Evolutionary conservation across 140 eudicot genomes (phyloP).

Genomic region (Ambrosia hybrid): DNA sequence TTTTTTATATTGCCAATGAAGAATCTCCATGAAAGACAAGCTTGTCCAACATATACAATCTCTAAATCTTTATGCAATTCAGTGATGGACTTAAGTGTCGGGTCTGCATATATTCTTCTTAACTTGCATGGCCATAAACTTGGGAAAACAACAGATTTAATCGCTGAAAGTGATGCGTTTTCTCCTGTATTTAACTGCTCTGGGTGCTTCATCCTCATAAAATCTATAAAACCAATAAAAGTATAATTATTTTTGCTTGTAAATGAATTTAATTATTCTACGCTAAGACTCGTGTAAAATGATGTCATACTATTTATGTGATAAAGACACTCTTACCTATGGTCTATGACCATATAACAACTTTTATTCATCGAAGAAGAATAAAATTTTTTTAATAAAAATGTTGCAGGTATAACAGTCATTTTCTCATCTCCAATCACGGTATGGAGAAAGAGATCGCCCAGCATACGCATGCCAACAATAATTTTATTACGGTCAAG

Average conservation of each 20-base stretch:
- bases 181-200: slow-evolving; percentile 42
- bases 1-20: slow-evolving; percentile 69
- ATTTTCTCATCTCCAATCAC: slow-evolving; percentile 14
- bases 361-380: too few species aligned
- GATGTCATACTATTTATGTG: slow-evolving; percentile 7
- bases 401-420: not conserved
- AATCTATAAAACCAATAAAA: slow-evolving; percentile 42
- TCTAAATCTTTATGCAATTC: slow-evolving; percentile 71
- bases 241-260: not conserved
- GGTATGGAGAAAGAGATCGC: slow-evolving; percentile 17
- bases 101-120: slow-evolving; percentile 64
- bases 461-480: not conserved
- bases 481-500: not conserved
- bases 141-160: slow-evolving; percentile 42
- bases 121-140: slow-evolving; percentile 52
- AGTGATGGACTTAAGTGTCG: slow-evolving; percentile 50
- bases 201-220: slow-evolving; percentile 74
- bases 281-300: not conserved
- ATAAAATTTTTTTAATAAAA: not conserved
- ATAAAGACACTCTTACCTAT: too few species aligned
- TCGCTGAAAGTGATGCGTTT: slow-evolving; percentile 44
- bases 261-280: not conserved
- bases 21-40: slow-evolving; percentile 89
- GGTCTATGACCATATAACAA: too few species aligned
- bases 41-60: slow-evolving; percentile 77